Evolutionary conservation across 441 rosid species (phyloP).

Genomic region (Eruca vesicaria): DNA sequence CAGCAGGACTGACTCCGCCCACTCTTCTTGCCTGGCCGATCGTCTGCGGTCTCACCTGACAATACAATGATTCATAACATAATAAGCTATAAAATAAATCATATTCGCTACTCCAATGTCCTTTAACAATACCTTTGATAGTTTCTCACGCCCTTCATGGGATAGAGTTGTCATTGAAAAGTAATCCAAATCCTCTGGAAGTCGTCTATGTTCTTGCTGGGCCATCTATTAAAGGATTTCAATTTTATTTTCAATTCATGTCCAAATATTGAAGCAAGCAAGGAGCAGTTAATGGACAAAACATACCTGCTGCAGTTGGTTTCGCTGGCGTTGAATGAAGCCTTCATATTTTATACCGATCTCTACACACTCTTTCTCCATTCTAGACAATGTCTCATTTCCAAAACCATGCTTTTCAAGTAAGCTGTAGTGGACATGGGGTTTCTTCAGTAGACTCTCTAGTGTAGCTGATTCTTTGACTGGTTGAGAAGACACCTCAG

Average conservation of each 20-base stretch:
- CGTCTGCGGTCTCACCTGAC: conserved; percentile 89
- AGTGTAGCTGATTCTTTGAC: conserved; percentile 79
- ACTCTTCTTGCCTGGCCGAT: conserved; percentile 95
- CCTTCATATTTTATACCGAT: conserved; percentile 96
- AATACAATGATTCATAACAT: background rate
- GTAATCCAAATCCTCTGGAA: conserved; percentile 94
- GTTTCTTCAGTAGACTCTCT: conserved; percentile 91
- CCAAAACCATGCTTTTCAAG: conserved; percentile 93
- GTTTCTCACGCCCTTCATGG: conserved; percentile 91
- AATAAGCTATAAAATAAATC: background rate
- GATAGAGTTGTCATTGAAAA: conserved; percentile 78
- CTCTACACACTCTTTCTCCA: conserved; percentile 90
- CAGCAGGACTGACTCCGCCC: conserved; percentile 98
- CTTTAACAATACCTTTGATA: conserved; percentile 69
- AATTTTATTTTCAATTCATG: background rate
- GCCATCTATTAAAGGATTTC: conserved; percentile 56
- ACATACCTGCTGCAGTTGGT: conserved; percentile 82
- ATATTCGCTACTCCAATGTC: background rate
- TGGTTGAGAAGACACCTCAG: conserved; percentile 73
- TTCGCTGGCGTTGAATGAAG: conserved; percentile 82
- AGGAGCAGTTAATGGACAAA: background rate
- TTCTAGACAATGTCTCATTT: conserved; percentile 57
- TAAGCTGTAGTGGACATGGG: conserved; percentile 75
- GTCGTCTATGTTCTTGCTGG: conserved; percentile 76
- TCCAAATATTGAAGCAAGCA: background rate